Evolutionary conservation across 2,329 filamentous ascomycete genomes (phyloP).

Genomic region (Xylariaceae sp.): DNA sequence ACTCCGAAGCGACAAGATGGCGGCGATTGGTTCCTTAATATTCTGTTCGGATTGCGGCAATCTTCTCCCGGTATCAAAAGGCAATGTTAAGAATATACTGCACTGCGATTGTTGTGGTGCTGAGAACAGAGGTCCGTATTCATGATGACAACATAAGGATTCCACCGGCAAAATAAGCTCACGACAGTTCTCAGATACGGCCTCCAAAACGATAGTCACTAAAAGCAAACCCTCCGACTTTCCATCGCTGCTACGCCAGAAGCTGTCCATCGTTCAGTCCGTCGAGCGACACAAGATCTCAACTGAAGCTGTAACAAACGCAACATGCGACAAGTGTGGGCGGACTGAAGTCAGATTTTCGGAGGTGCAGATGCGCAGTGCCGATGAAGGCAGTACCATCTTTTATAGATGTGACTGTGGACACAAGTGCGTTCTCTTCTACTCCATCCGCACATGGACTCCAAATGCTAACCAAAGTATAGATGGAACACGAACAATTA

Average conservation of each 20-base stretch:
- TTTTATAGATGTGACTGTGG: slow-evolving; percentile 84
- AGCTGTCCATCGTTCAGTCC: slow-evolving; percentile 79
- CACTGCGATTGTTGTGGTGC: slow-evolving; percentile 82
- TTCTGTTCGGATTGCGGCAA: slow-evolving; percentile 94
- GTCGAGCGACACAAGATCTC: slow-evolving; percentile 71
- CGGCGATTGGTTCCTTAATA: slow-evolving; percentile 81
- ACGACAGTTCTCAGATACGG: slow-evolving; percentile 51
- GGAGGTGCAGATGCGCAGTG: slow-evolving; percentile 79
- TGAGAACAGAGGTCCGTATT: slow-evolving; percentile 66
- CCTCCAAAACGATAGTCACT: slow-evolving; percentile 71
- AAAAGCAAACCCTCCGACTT: slow-evolving; percentile 86
- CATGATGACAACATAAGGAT: background rate
- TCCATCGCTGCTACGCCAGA: slow-evolving; percentile 80
- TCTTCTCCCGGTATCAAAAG: slow-evolving; percentile 73
- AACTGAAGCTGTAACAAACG: slow-evolving; percentile 60
- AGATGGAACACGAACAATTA: slow-evolving; percentile 49
- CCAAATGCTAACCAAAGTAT: slow-evolving; percentile 11
- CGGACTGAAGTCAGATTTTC: slow-evolving; percentile 78
- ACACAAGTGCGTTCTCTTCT: slow-evolving; percentile 57
- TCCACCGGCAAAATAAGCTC: slow-evolving; percentile 3
- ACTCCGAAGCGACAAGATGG: slow-evolving; percentile 50
- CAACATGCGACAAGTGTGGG: slow-evolving; percentile 76
- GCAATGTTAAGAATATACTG: slow-evolving; percentile 67
- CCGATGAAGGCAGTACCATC: slow-evolving; percentile 90
- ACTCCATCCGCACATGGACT: background rate